Percentiles rank a stretch among this genome's conserved stretches.
phyloP scores from a whole-genome alignment of 2,329 filamentous ascomycete genomes.

The Lachnellula cervina region DNA sequence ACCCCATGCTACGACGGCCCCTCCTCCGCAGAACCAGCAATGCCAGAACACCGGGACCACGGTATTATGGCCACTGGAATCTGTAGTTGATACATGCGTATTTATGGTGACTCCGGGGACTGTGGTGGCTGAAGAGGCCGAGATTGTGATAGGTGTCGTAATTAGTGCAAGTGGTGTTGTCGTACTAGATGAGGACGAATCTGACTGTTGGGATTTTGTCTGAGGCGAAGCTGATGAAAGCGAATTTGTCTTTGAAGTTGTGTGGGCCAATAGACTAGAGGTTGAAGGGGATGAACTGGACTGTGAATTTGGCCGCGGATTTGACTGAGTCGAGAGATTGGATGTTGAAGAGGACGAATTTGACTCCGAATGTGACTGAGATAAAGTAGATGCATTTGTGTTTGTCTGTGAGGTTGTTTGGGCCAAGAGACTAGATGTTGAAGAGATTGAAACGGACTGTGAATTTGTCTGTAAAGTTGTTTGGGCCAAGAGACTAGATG shows the following conservation, averaged over 20 bases:
- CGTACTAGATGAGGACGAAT: background rate
- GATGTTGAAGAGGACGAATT: no score
- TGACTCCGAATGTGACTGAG: no score
- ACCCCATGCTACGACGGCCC: background rate
- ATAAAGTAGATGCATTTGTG: no score
- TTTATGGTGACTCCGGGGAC: background rate
- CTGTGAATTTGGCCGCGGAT: no score
- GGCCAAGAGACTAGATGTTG: no score
- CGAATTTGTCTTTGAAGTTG: no score
- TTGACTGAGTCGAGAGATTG: no score
- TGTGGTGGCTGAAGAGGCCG: background rate
- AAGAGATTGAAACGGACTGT: no score
- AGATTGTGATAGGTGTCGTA: background rate
- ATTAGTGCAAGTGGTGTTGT: background rate
- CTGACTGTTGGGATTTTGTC: background rate
- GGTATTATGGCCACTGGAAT: background rate
- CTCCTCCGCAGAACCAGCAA: background rate
- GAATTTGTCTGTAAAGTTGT: no score
- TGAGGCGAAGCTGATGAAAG: background rate
- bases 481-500: no score
- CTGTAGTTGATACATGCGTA: constrained; percentile 1
- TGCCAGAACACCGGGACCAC: background rate
- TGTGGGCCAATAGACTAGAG: no score
- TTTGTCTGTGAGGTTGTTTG: no score
- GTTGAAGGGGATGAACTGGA: background rate